Evolutionary conservation across 1,284 basidiomycete species (phyloP).

Genomic region (Malassezia brasiliensis): DNA sequence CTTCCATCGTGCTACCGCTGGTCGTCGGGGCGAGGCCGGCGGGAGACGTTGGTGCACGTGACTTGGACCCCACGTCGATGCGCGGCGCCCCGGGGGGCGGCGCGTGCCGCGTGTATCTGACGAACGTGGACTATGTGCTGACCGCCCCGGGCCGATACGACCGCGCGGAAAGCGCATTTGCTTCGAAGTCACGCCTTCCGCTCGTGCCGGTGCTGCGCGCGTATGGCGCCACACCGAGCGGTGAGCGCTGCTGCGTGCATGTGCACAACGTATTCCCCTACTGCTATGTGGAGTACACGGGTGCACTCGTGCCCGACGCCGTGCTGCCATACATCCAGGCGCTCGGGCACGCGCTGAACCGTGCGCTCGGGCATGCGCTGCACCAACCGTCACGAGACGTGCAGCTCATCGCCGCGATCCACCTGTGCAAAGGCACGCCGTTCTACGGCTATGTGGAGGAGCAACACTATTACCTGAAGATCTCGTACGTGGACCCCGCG

Average conservation of each 20-base stretch:
- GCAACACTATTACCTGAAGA: slow-evolving; percentile 80
- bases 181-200: background rate
- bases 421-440: slow-evolving; percentile 83
- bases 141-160: background rate
- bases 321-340: slow-evolving; percentile 62
- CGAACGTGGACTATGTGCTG: slow-evolving; percentile 11
- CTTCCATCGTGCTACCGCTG: slow-evolving; percentile 29
- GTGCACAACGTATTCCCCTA: slow-evolving; percentile 64
- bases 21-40: background rate
- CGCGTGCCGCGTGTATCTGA: slow-evolving; percentile 4
- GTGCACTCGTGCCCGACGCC: slow-evolving; percentile 46
- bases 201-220: slow-evolving; percentile 13
- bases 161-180: slow-evolving; percentile 12
- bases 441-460: slow-evolving; percentile 90
- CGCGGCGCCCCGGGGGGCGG: background rate
- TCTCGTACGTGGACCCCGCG: slow-evolving; percentile 59
- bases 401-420: slow-evolving; percentile 51
- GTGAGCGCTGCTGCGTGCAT: slow-evolving; percentile 73
- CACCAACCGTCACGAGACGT: slow-evolving; percentile 16
- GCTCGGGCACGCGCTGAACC: slow-evolving; percentile 63
- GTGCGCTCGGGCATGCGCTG: slow-evolving; percentile 30
- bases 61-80: background rate
- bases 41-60: slow-evolving; percentile 4
- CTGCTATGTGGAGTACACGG: slow-evolving; percentile 53
- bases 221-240: slow-evolving; percentile 70